Percentiles rank a stretch among this genome's conserved stretches.
phyloP scores from a whole-genome alignment of 495 filamentous ascomycete species.

The Annulohypoxylon stygium region DNA sequence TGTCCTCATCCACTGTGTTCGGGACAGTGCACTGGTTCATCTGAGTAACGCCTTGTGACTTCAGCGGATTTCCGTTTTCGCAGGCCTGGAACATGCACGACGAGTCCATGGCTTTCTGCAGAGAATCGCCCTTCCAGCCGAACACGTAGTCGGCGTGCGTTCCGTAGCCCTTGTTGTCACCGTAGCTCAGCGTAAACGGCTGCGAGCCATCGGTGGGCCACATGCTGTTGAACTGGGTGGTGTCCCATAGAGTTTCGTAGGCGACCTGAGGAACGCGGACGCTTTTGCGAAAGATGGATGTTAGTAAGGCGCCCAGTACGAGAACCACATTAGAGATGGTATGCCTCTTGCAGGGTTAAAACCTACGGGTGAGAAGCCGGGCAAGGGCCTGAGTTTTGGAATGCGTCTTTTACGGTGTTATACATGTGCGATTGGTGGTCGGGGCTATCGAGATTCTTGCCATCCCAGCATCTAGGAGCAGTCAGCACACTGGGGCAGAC shows the following conservation, averaged over 20 bases:
- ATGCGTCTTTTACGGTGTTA: slow-evolving; percentile 61
- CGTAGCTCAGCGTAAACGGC: slow-evolving; percentile 62
- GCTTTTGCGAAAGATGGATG: background rate
- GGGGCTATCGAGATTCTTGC: slow-evolving; percentile 68
- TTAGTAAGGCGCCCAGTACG: background rate
- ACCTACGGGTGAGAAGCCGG: slow-evolving; percentile 61
- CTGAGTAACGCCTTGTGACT: slow-evolving; percentile 57
- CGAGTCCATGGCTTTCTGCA: slow-evolving; percentile 61
- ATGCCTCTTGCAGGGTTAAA: background rate
- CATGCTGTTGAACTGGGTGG: slow-evolving; percentile 60
- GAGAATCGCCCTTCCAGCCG: slow-evolving; percentile 61
- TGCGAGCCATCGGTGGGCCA: slow-evolving; percentile 62
- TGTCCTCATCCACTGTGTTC: slow-evolving; percentile 58
- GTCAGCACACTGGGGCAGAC: slow-evolving; percentile 15
- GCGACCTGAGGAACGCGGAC: slow-evolving; percentile 63
- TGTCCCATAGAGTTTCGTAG: slow-evolving; percentile 67
- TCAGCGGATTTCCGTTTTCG: slow-evolving; percentile 59
- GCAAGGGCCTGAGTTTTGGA: slow-evolving; percentile 60
- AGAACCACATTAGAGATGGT: background rate
- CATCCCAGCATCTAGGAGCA: slow-evolving; percentile 66
- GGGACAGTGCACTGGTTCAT: slow-evolving; percentile 61
- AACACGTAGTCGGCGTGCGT: slow-evolving; percentile 64
- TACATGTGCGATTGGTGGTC: slow-evolving; percentile 70
- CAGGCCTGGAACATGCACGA: slow-evolving; percentile 62
- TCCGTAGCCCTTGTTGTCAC: slow-evolving; percentile 60